Conservation (phyloP, 192 early-diverging fungal species). For the Umbelopsis ramanniana region DNA sequence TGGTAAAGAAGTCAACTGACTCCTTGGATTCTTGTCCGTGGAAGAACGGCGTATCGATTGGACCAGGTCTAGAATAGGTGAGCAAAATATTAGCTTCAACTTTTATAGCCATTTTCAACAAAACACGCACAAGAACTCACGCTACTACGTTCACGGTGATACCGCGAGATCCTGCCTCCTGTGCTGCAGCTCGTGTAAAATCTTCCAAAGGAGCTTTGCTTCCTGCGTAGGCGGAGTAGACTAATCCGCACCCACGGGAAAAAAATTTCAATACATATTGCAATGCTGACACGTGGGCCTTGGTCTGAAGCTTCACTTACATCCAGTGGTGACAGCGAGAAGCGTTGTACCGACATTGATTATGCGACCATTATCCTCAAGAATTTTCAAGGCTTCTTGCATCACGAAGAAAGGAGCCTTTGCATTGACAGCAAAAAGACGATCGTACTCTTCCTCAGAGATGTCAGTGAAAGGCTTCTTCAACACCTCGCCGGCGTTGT, state of each 20-base stretch:
- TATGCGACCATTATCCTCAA: conserved; percentile 44
- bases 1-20: conserved; percentile 26
- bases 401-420: conserved; percentile 48
- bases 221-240: conserved; percentile 40
- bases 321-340: conserved; percentile 30
- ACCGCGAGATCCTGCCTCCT: conserved; percentile 38
- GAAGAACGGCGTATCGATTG: conserved; percentile 45
- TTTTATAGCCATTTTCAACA: no score
- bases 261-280: no score
- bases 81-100: background rate
- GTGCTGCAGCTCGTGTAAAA: conserved; percentile 40
- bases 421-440: conserved; percentile 39
- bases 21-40: conserved; percentile 44
- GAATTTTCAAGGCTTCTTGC: conserved; percentile 37
- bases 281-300: no score
- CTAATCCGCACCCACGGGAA: background rate
- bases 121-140: background rate
- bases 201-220: conserved; percentile 44
- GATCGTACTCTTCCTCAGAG: conserved; percentile 44
- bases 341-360: conserved; percentile 45
- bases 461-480: conserved; percentile 27
- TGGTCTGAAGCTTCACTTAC: background rate
- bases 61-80: conserved; percentile 24
- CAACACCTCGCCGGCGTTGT: conserved; percentile 39
- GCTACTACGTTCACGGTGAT: conserved; percentile 48